Conservation (phyloP, 805 yeast species). For the Candida xiaguanensis region DNA sequence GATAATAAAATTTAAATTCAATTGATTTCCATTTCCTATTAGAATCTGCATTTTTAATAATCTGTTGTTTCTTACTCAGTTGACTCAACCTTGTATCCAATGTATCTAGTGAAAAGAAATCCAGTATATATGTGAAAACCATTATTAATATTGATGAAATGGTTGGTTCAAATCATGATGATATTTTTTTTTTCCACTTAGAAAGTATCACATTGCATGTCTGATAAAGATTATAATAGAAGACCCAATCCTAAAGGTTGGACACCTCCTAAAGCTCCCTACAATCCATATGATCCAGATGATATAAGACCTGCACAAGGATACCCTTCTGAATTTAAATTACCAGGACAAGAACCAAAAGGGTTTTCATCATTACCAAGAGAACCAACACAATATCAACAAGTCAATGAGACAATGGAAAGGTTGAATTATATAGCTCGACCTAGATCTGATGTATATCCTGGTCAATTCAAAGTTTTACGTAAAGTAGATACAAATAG, state of each 20-base stretch:
- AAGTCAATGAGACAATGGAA: constrained; percentile 70
- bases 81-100: constrained; percentile 50
- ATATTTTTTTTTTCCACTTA: constrained; percentile 7
- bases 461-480: constrained; percentile 74
- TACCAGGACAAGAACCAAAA: constrained; percentile 58
- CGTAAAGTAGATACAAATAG: constrained; percentile 51
- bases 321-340: constrained; percentile 74
- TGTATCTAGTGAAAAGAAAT: constrained; percentile 48
- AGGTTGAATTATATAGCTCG: constrained; percentile 72
- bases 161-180: constrained; percentile 11
- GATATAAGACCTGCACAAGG: constrained; percentile 80
- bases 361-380: constrained; percentile 58
- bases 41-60: constrained; percentile 28
- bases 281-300: constrained; percentile 78
- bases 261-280: constrained; percentile 79
- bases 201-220: background rate
- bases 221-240: constrained; percentile 40
- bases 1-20: constrained; percentile 69
- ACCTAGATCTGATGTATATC: constrained; percentile 69
- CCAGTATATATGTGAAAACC: constrained; percentile 2
- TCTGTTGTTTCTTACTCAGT: constrained; percentile 29
- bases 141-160: background rate
- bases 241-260: constrained; percentile 76
- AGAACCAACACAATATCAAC: constrained; percentile 63
- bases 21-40: constrained; percentile 66